phyloP scores from a whole-genome alignment of 306 rosid species.

The Parietaria judaica region DNA sequence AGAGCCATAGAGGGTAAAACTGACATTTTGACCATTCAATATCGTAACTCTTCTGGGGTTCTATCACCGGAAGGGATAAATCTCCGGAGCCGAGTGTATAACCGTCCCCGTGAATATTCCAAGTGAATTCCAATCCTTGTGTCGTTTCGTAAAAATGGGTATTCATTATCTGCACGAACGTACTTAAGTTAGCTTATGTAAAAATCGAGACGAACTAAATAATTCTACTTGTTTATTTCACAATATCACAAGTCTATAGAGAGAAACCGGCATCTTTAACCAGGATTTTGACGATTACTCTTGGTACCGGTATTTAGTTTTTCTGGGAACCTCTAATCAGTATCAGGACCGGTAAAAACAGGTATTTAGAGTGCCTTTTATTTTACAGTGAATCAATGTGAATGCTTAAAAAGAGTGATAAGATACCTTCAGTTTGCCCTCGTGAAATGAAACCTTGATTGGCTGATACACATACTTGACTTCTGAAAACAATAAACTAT shows the following conservation, averaged over 20 bases:
- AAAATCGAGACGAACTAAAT: too few species aligned
- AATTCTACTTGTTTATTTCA: too few species aligned
- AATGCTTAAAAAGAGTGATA: neutral
- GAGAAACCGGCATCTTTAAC: too few species aligned
- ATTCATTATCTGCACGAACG: conserved; percentile 53
- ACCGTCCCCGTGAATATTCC: conserved; percentile 79
- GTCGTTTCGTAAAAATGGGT: conserved; percentile 70
- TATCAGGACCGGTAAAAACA: neutral
- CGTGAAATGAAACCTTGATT: conserved; percentile 54
- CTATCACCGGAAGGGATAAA: conserved; percentile 47
- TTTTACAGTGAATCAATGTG: neutral
- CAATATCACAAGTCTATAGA: too few species aligned
- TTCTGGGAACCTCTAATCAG: too few species aligned
- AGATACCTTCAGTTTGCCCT: conserved; percentile 54
- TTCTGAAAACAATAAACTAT: conserved; percentile 45
- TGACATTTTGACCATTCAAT: conserved; percentile 65
- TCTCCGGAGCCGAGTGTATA: conserved; percentile 55
- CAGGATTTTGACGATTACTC: too few species aligned
- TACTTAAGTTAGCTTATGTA: conserved; percentile 3
- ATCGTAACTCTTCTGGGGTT: conserved; percentile 48
- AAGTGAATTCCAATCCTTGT: conserved; percentile 63
- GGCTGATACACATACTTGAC: conserved; percentile 85
- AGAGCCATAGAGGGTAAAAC: conserved; percentile 58
- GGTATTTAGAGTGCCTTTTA: neutral
- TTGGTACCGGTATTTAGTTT: too few species aligned